Base-by-base conservation (phyloP, 179 eudicot genomes). In the Spinacia oleracea region DNA sequence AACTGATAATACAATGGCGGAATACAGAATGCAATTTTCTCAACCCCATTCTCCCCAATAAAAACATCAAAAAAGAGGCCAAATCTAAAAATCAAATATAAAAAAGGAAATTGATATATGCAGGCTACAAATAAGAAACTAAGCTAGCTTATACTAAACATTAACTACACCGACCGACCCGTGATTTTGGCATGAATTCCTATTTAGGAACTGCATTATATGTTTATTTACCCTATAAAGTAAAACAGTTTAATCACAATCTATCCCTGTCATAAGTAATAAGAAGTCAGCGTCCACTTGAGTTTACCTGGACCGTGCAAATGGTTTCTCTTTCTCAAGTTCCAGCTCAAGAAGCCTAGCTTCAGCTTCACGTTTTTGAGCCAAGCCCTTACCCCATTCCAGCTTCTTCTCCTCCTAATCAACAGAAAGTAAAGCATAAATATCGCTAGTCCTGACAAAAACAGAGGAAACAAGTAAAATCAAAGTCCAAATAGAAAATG, bases 371-470 rank as follows among this genome's bases (percentile, higher is more conserved):
- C 96, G 89, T 87, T 95, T 95, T 79, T 95, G 98, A 81, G 98
- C 98, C 85, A 95, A 84, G 46, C 98, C 98, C 81, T 91, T 93
- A 18, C 98, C 97, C 98, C 98, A 95, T 87, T 95, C 98, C 82
- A 93, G 73, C 78, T 93, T 93, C 76, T 90, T 87, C 92, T 91
- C 90, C 96, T 91, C 91, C 85, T 75, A 72, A 63, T 75, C 72
- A 85, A 82, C 70, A 79, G 15, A 83, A 79, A 25, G 45, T n/a
- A 32, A 79, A 9, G 43, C 40, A 42, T 62, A 18, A 42, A 75
- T 43, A 63, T 56, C 3, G 72, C 20, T 67, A 64, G 65, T 51
- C 48, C 46, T 11, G 40, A 58, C 38, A 34, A 29, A 64, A 70
- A 34, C 15, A 45, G 21, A 34, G 38, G 53, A 70, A 23, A 14